Evolutionary conservation across 2,329 filamentous ascomycete species (phyloP).

Genomic region (Colletotrichum gigasporum): DNA sequence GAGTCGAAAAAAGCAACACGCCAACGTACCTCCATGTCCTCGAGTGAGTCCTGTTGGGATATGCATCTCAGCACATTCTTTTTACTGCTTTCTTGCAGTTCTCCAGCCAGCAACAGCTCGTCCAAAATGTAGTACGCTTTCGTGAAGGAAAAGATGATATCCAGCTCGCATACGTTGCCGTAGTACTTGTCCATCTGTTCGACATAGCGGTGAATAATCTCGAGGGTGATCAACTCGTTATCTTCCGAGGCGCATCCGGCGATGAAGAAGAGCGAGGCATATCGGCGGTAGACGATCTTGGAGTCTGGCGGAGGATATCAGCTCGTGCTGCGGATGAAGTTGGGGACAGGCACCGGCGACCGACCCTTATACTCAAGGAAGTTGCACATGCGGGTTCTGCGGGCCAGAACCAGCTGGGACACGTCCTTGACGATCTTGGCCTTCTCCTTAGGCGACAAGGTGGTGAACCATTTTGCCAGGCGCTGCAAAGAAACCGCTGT

Average conservation of each 20-base stretch:
- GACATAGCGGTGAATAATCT: constrained; percentile 98
- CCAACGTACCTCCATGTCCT: constrained; percentile 96
- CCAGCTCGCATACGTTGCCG: constrained; percentile 98
- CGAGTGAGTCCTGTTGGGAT: constrained; percentile 94
- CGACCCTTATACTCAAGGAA: constrained; percentile 99
- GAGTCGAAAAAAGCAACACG: neutral
- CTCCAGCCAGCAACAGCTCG: constrained; percentile 92
- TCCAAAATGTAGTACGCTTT: constrained; percentile 99
- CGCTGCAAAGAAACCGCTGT: constrained; percentile 66
- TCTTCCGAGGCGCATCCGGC: constrained; percentile 96
- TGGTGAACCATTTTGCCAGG: constrained; percentile 99
- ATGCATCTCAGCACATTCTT: constrained; percentile 98
- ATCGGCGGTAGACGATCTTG: constrained; percentile 98
- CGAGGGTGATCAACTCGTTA: constrained; percentile 97
- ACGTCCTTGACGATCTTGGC: constrained; percentile 99
- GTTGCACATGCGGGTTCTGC: constrained; percentile 99
- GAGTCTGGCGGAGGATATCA: constrained; percentile 70
- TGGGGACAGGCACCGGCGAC: neutral
- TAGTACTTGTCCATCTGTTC: constrained; percentile 99
- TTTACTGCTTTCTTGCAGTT: constrained; percentile 99
- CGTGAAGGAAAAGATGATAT: constrained; percentile 99
- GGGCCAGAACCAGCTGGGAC: constrained; percentile 93
- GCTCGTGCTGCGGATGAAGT: neutral
- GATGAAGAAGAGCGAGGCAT: constrained; percentile 99
- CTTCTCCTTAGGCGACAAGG: constrained; percentile 96